Evolutionary conservation across 169 alveolate species (phyloP).

Genomic region (Plasmodium ovale): DNA sequence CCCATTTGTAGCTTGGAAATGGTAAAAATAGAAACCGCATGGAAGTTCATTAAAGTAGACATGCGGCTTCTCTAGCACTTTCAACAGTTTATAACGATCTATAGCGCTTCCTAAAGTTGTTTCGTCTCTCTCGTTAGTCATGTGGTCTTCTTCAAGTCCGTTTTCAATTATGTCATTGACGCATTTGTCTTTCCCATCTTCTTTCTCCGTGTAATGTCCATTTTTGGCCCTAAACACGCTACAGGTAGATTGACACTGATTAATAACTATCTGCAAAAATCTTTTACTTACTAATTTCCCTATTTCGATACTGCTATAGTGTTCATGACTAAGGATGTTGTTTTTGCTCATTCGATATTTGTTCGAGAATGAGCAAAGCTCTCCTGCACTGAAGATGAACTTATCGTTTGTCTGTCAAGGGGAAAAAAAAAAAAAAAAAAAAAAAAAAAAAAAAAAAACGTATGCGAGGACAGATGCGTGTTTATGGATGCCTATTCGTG

Average conservation of each 20-base stretch:
- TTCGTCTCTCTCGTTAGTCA: background rate
- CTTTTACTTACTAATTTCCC: conserved; percentile 54
- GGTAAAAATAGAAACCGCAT: conserved; percentile 56
- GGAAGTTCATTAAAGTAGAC: conserved; percentile 49
- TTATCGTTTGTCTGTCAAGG: conserved; percentile 59
- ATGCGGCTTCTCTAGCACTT: conserved; percentile 33
- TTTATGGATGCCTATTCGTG: background rate
- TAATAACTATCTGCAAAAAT: conserved; percentile 17
- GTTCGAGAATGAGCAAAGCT: conserved; percentile 52
- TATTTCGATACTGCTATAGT: conserved; percentile 43
- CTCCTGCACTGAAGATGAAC: conserved; percentile 62
- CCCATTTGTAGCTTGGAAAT: conserved; percentile 58
- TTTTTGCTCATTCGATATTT: conserved; percentile 32
- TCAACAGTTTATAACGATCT: conserved; percentile 23
- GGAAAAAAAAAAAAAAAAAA: background rate
- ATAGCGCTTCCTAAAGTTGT: background rate
- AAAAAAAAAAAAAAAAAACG: background rate
- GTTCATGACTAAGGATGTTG: conserved; percentile 42
- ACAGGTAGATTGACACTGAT: conserved; percentile 7
- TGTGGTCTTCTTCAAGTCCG: background rate
- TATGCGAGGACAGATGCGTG: background rate
- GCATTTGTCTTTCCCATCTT: background rate
- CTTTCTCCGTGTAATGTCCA: background rate
- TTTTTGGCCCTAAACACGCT: conserved; percentile 17
- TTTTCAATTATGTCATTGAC: background rate